phyloP scores from a whole-genome alignment of 768 basidiomycete species.

The Mycena galopus region DNA sequence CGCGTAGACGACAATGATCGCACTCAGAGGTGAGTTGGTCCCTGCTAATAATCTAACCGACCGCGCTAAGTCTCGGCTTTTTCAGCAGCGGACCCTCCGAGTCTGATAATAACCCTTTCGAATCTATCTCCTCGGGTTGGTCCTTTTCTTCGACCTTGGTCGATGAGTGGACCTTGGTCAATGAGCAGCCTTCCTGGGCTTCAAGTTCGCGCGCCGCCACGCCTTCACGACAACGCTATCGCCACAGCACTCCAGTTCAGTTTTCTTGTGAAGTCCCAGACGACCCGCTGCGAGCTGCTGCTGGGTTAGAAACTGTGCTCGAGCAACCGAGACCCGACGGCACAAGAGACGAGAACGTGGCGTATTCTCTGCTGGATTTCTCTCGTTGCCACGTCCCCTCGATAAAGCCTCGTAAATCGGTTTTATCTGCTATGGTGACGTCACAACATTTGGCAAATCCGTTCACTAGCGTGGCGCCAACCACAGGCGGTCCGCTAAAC shows the following conservation, averaged over 20 bases:
- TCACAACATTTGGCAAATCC: constrained; percentile 66
- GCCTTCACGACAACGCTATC: neutral
- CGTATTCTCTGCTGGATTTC: constrained; percentile 43
- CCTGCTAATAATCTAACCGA: neutral
- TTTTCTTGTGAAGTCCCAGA: constrained; percentile 22
- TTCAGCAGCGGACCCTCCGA: neutral
- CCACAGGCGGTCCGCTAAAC: neutral
- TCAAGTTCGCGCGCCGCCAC: neutral
- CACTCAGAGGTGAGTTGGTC: neutral
- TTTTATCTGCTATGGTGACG: constrained; percentile 68
- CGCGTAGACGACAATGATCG: neutral
- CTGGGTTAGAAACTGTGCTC: constrained; percentile 20
- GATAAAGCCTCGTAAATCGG: constrained; percentile 50
- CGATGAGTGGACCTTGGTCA: neutral
- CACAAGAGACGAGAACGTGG: neutral
- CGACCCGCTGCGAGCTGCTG: constrained; percentile 27
- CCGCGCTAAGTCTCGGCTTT: neutral
- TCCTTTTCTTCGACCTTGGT: constrained; percentile 15
- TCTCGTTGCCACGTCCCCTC: constrained; percentile 50
- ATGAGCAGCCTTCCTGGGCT: neutral
- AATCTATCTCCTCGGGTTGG: constrained; percentile 4
- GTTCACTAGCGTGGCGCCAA: constrained; percentile 47
- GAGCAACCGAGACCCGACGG: constrained; percentile 3
- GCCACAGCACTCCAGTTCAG: neutral
- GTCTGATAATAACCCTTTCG: neutral